phyloP scores from a whole-genome alignment of 2,329 filamentous ascomycete species.

The Apiospora aurea region DNA sequence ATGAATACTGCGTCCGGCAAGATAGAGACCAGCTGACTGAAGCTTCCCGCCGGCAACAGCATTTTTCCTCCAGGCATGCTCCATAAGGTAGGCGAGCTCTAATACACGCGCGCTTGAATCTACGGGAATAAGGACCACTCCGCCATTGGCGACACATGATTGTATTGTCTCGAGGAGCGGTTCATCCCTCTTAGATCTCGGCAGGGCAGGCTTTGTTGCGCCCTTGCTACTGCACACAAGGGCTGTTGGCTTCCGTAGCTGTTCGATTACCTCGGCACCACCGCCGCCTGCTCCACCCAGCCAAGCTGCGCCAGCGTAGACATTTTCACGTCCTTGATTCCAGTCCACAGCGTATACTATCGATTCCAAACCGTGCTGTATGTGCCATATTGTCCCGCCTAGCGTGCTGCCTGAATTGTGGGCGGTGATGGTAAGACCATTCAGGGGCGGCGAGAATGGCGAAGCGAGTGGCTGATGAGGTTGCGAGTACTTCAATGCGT shows the following conservation, averaged over 20 bases:
- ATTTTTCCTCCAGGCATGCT: conserved; percentile 86
- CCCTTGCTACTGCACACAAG: conserved; percentile 91
- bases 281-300: conserved; percentile 81
- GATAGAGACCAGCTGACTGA: conserved; percentile 69
- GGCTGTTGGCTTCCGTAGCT: conserved; percentile 90
- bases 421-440: conserved; percentile 91
- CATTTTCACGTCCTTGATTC: conserved; percentile 97
- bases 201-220: conserved; percentile 72
- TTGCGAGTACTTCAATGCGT: conserved; percentile 95
- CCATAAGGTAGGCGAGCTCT: conserved; percentile 89
- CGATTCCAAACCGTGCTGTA: conserved; percentile 94
- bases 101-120: conserved; percentile 95
- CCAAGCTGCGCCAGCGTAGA: conserved; percentile 93
- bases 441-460: conserved; percentile 86
- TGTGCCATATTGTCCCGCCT: conserved; percentile 98
- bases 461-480: conserved; percentile 89
- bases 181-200: conserved; percentile 84
- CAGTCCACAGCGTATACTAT: conserved; percentile 98
- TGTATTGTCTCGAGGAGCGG: conserved; percentile 83
- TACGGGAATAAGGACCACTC: conserved; percentile 90
- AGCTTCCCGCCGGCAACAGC: conserved; percentile 59
- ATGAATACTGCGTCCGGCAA: conserved; percentile 85
- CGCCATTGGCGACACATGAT: conserved; percentile 78
- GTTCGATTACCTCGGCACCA: conserved; percentile 90
- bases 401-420: conserved; percentile 97